Conservation (phyloP, 164 flowering plant species). For the Piper betle region DNA sequence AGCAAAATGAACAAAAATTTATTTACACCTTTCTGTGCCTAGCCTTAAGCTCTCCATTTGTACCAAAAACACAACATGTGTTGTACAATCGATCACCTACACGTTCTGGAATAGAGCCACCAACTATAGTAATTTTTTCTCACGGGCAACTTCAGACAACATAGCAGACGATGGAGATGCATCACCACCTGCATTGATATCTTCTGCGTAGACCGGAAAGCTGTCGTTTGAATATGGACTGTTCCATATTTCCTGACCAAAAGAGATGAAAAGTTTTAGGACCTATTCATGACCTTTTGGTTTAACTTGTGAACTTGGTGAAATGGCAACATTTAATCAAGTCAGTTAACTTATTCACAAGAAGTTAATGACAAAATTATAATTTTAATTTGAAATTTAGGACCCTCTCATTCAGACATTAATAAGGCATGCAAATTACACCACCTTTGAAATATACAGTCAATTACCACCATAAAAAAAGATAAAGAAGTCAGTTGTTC, state of each 20-base stretch:
- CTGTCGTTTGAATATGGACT: conserved; percentile 93
- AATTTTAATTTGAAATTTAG: too few species aligned
- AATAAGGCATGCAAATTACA: too few species aligned
- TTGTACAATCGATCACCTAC: conserved; percentile 65
- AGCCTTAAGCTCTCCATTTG: conserved; percentile 75
- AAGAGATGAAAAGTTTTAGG: not conserved
- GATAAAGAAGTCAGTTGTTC: too few species aligned
- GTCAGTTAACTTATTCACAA: too few species aligned
- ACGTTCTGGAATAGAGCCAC: conserved; percentile 92
- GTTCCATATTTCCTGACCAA: conserved; percentile 87
- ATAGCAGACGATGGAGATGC: conserved; percentile 81
- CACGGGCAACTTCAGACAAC: conserved; percentile 73
- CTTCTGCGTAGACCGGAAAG: conserved; percentile 93
- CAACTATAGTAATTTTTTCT: conserved; percentile 65
- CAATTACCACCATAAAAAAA: too few species aligned
- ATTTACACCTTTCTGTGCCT: conserved; percentile 80
- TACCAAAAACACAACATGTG: conserved; percentile 80
- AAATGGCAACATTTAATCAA: not conserved
- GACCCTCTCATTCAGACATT: too few species aligned
- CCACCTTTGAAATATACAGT: too few species aligned
- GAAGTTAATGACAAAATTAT: too few species aligned
- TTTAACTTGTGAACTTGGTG: not conserved
- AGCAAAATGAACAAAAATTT: not conserved
- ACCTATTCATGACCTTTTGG: not conserved
- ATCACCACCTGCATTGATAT: conserved; percentile 74